Evolutionary conservation across 139 green algal species (phyloP).

Genomic region (Auxenochlorella protothecoides): DNA sequence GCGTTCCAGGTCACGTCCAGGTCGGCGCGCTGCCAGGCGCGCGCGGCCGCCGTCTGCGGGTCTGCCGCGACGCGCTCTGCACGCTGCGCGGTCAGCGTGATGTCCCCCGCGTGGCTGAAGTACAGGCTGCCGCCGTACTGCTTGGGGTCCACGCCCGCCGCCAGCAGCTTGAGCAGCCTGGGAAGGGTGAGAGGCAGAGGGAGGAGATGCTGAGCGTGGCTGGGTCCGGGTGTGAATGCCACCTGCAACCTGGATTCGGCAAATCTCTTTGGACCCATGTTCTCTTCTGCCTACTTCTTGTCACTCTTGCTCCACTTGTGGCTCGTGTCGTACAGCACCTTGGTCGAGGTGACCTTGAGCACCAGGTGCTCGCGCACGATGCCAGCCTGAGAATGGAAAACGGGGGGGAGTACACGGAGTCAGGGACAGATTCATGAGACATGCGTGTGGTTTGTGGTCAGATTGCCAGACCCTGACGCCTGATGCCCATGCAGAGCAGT

Average conservation of each 20-base stretch:
- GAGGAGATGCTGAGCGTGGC: not conserved
- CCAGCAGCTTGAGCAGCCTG: constrained; percentile 35
- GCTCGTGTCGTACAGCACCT: constrained; percentile 33
- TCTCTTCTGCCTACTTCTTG: too few species aligned
- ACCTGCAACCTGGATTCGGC: not conserved
- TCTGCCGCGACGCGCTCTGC: constrained; percentile 17
- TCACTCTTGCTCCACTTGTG: constrained; percentile 6
- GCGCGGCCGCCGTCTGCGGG: not conserved
- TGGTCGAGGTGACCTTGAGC: constrained; percentile 36
- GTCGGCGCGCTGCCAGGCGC: constrained; percentile 35
- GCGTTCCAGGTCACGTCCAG: constrained; percentile 67
- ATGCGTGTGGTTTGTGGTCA: too few species aligned
- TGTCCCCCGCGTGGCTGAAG: constrained; percentile 58
- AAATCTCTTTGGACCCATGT: too few species aligned
- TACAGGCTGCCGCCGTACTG: constrained; percentile 53
- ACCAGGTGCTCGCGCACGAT: constrained; percentile 39
- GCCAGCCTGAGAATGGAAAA: constrained; percentile 17
- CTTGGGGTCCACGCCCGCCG: constrained; percentile 44
- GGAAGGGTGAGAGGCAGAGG: constrained; percentile 1
- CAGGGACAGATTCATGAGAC: too few species aligned
- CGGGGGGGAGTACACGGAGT: too few species aligned
- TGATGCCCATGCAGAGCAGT: too few species aligned
- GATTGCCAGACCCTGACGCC: too few species aligned
- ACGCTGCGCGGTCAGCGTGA: constrained; percentile 66
- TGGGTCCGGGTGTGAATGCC: not conserved